Conservation (phyloP, 2,329 filamentous ascomycete species). For the Trichoderma sp. region DNA sequence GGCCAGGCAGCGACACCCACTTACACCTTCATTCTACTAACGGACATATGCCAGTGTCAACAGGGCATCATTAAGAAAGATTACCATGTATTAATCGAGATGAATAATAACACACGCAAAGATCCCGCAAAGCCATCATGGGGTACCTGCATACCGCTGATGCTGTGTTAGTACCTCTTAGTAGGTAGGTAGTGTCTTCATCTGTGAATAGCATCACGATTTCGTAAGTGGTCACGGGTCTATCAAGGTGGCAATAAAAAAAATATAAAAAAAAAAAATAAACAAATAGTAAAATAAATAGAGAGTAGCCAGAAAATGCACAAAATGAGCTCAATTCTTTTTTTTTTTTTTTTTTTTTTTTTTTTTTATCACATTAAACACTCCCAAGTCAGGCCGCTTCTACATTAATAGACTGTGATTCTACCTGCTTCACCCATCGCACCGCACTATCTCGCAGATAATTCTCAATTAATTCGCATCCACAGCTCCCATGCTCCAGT, state of each 20-base stretch:
- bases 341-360: background rate
- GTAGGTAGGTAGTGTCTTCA: too few relatives aligned
- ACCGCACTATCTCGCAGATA: constrained; percentile 13
- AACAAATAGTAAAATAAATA: background rate
- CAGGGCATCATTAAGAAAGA: accelerated
- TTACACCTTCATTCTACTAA: background rate
- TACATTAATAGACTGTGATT: constrained; percentile 7
- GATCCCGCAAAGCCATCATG: too few relatives aligned
- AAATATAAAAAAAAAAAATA: background rate
- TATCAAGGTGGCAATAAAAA: background rate
- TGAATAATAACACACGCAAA: too few relatives aligned
- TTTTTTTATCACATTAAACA: background rate
- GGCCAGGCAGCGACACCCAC: background rate
- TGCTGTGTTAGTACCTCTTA: too few relatives aligned
- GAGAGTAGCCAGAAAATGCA: background rate
- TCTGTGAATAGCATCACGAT: background rate
- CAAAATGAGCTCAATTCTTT: background rate
- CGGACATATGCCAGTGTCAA: background rate
- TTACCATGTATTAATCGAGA: too few relatives aligned
- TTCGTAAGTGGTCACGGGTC: too few relatives aligned
- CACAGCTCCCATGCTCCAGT: constrained; percentile 16
- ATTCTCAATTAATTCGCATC: constrained; percentile 13
- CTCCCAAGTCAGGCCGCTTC: constrained; percentile 16
- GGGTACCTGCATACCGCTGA: background rate
- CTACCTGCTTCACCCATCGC: constrained; percentile 16